Percentiles rank a stretch among this genome's conserved stretches.
Evolutionary conservation across 2,329 filamentous ascomycete genomes (phyloP).

Genomic region (Pseudophaeomoniella oleicola): DNA sequence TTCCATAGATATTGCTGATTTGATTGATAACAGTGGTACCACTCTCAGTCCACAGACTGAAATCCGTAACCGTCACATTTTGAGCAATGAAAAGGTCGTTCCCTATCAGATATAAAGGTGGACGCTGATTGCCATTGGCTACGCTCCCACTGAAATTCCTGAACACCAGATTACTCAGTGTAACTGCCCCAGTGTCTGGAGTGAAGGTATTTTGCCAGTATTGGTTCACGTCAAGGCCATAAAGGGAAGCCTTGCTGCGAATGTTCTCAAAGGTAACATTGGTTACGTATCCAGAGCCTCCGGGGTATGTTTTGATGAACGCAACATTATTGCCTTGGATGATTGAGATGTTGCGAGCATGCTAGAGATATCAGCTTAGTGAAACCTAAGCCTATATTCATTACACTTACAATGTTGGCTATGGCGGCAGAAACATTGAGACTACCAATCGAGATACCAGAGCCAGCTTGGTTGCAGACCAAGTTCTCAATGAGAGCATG

Average conservation of each 20-base stretch:
- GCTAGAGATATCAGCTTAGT: conserved; percentile 8
- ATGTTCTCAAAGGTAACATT: conserved; percentile 19
- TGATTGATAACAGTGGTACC: conserved; percentile 14
- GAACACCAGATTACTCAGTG: conserved; percentile 12
- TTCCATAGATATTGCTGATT: conserved; percentile 21
- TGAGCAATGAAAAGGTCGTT: conserved; percentile 17
- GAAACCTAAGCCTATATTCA: background rate
- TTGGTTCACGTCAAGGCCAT: conserved; percentile 13
- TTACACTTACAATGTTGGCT: conserved; percentile 15
- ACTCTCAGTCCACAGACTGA: conserved; percentile 19
- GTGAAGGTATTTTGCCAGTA: conserved; percentile 14
- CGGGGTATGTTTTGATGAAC: conserved; percentile 25
- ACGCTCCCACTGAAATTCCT: conserved; percentile 18
- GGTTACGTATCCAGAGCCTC: conserved; percentile 21
- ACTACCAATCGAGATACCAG: conserved; percentile 22
- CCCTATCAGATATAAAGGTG: conserved; percentile 17
- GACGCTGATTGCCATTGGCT: conserved; percentile 15
- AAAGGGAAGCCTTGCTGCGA: conserved; percentile 12
- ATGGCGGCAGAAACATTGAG: conserved; percentile 17
- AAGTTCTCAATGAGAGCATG: conserved; percentile 20
- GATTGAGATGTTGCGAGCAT: conserved; percentile 20
- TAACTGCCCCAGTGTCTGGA: conserved; percentile 12
- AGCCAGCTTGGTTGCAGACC: conserved; percentile 22
- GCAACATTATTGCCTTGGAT: conserved; percentile 23
- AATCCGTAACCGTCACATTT: conserved; percentile 18